These are phyloP conservation scores for Podaxis sp. DNA, from an alignment of 768 basidiomycete species.

Conservation along the genomic window DNA sequence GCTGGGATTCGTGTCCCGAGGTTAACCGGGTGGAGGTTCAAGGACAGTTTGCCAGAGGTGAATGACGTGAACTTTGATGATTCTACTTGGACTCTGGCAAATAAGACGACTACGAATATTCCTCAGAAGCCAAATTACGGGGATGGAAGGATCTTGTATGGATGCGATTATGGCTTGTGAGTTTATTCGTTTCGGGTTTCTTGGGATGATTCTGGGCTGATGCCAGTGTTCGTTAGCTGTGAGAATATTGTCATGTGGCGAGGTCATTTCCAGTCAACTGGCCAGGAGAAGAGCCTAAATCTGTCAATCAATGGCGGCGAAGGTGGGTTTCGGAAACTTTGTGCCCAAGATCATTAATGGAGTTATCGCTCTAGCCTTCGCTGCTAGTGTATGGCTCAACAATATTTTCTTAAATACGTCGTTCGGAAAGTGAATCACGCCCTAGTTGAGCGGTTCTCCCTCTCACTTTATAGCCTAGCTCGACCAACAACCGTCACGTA, in stretches of 20 bases:
- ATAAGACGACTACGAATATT: constrained; percentile 74
- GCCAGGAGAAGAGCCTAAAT: constrained; percentile 62
- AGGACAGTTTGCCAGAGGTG: constrained; percentile 76
- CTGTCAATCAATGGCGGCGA: constrained; percentile 80
- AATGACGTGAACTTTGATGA: constrained; percentile 53
- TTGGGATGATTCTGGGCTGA: constrained; percentile 7
- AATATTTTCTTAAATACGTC: constrained; percentile 69
- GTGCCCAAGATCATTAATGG: background rate
- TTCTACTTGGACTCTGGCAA: constrained; percentile 59
- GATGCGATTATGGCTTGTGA: constrained; percentile 86
- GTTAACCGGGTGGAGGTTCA: constrained; percentile 71
- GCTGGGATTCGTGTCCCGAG: constrained; percentile 41
- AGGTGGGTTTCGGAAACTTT: constrained; percentile 39
- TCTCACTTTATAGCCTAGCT: constrained; percentile 35
- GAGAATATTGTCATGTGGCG: constrained; percentile 83
- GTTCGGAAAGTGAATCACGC: constrained; percentile 64
- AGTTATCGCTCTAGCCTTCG: constrained; percentile 54
- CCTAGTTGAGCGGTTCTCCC: background rate
- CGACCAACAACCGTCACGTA: constrained; percentile 61
- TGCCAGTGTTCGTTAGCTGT: constrained; percentile 46
- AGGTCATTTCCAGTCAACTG: constrained; percentile 71
- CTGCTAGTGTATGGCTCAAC: constrained; percentile 82
- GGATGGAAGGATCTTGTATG: constrained; percentile 77
- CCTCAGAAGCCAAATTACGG: constrained; percentile 70
- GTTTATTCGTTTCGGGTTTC: constrained; percentile 23